Evolutionary conservation across 192 early-diverging fungal genomes (phyloP).

Genomic region (Gaertneriomyces sp.): DNA sequence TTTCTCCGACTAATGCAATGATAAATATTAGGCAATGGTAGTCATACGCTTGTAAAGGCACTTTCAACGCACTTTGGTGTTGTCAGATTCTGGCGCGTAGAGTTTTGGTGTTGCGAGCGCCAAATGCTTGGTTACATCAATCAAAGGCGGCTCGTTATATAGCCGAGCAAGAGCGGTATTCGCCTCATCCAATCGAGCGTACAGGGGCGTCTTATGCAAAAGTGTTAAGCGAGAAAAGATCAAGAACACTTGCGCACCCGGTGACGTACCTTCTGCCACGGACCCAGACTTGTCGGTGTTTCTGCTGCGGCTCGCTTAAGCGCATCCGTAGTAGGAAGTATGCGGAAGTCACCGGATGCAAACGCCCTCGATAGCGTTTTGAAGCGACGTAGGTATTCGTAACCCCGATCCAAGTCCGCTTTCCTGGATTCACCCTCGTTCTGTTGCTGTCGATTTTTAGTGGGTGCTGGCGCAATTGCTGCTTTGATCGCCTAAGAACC

Average conservation of each 20-base stretch:
- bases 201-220: conserved; percentile 37
- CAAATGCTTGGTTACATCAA: conserved; percentile 10
- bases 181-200: conserved; percentile 45
- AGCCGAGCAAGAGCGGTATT: conserved; percentile 39
- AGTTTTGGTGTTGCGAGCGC: conserved; percentile 12
- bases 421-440: conserved; percentile 29
- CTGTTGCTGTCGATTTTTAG: neutral
- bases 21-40: neutral
- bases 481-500: too few relatives aligned
- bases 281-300: conserved; percentile 17
- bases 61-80: neutral
- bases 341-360: conserved; percentile 52
- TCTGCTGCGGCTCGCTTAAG: neutral
- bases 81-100: conserved; percentile 11
- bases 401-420: conserved; percentile 50
- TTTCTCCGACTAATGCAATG: neutral
- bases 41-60: neutral
- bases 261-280: conserved; percentile 45
- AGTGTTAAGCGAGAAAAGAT: neutral
- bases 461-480: too few relatives aligned
- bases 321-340: conserved; percentile 28
- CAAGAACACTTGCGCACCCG: neutral
- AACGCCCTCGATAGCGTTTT: conserved; percentile 58
- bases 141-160: conserved; percentile 39
- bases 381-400: conserved; percentile 51